Conservation (phyloP, 2,329 filamentous ascomycete species). For the Fusarium nanum region DNA sequence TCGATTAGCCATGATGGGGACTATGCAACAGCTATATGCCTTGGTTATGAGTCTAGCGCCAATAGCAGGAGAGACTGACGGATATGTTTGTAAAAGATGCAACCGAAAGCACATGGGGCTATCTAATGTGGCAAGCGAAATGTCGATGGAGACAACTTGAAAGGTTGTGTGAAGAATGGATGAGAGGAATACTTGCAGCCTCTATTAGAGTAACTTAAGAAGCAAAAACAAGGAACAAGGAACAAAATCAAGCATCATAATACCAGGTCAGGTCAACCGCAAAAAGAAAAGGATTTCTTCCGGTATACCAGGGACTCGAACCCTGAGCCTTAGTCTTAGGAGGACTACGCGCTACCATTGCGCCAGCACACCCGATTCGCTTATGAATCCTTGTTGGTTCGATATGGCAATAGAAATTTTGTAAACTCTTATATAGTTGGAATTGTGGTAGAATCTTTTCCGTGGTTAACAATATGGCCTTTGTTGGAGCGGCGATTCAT, state of each 20-base stretch:
- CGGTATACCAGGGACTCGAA: constrained; percentile 54
- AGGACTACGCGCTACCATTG: constrained; percentile 56
- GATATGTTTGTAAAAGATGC: background rate
- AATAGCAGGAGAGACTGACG: background rate
- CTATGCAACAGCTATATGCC: constrained; percentile 78
- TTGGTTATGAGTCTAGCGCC: constrained; percentile 57
- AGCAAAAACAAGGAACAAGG: constrained; percentile 5
- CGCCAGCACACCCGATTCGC: constrained; percentile 35
- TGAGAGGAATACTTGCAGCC: background rate
- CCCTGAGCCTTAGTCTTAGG: constrained; percentile 57
- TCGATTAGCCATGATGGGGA: constrained; percentile 91
- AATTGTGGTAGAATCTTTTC: accelerated
- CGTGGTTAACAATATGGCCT: background rate
- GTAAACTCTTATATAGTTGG: constrained; percentile 16
- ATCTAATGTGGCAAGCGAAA: background rate
- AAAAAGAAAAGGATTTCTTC: background rate
- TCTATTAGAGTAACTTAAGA: background rate
- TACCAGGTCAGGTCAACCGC: background rate
- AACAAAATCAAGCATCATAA: background rate
- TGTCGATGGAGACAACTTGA: too few relatives aligned
- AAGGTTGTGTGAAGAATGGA: background rate
- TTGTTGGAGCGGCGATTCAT: background rate
- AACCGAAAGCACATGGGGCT: background rate
- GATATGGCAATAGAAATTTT: constrained; percentile 1
- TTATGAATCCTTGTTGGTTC: constrained; percentile 34